Percentiles rank a stretch among this genome's conserved stretches.
Conservation (phyloP, 352 stramenopile species). For the Globisporangium rhizosaccharum region DNA sequence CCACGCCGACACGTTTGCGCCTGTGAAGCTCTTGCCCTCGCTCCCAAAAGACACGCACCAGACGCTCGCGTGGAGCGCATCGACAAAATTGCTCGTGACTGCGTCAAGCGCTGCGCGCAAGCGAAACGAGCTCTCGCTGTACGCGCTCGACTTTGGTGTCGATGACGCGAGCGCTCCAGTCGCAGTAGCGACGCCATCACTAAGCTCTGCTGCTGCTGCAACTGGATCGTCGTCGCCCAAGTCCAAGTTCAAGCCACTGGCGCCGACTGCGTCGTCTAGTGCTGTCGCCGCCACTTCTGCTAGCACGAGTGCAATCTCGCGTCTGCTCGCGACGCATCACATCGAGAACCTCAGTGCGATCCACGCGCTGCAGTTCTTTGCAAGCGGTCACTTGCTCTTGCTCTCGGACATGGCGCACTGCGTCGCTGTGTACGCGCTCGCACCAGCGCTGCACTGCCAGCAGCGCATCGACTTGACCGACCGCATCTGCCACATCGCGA, state of each 20-base stretch:
- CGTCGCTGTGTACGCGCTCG: constrained; percentile 8
- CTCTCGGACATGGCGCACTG: constrained; percentile 26
- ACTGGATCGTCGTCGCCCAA: constrained; percentile 2
- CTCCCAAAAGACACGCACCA: constrained; percentile 15
- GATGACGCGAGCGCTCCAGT: too few species aligned
- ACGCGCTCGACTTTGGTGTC: constrained; percentile 15
- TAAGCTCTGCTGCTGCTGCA: too few species aligned
- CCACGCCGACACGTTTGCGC: constrained; percentile 19
- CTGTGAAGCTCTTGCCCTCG: constrained; percentile 5
- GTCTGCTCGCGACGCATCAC: constrained; percentile 6
- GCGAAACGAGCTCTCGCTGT: constrained; percentile 19
- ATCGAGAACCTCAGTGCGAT: constrained; percentile 7
- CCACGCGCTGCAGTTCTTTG: constrained; percentile 21
- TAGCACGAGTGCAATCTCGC: constrained; percentile 1
- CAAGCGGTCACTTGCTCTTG: constrained; percentile 17
- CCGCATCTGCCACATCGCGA: constrained; percentile 22
- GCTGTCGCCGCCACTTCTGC: not conserved
- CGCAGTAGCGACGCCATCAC: too few species aligned
- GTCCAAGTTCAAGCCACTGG: not conserved
- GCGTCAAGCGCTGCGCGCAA: constrained; percentile 7
- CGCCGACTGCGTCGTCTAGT: not conserved
- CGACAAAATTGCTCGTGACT: constrained; percentile 20
- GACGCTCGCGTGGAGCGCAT: constrained; percentile 11
- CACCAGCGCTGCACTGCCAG: constrained; percentile 11
- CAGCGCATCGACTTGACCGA: constrained; percentile 14